These are phyloP conservation scores for Physaria fendleri DNA, from an alignment of 345 rosid species.

Conservation along the genomic window DNA sequence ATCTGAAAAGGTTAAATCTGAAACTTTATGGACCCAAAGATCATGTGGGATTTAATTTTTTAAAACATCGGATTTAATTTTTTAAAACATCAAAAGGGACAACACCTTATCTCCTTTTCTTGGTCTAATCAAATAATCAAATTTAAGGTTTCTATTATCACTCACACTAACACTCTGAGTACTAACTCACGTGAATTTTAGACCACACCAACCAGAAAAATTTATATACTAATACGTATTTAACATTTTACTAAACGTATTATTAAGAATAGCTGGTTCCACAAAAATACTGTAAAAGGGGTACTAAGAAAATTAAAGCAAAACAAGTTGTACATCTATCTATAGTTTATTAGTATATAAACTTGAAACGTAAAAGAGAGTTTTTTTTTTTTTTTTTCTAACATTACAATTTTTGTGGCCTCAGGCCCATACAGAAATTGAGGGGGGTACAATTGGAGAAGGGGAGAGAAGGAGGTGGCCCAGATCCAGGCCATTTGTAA, in stretches of 20 bases:
- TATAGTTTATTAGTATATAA: background rate
- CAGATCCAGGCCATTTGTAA: too few species aligned
- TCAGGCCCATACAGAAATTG: too few species aligned
- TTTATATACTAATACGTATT: background rate
- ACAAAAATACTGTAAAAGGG: background rate
- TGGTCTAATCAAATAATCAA: slow-evolving; percentile 7
- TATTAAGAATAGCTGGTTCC: background rate
- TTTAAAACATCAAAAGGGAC: slow-evolving; percentile 23
- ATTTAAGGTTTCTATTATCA: slow-evolving; percentile 9
- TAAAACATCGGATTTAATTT: background rate
- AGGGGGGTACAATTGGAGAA: too few species aligned
- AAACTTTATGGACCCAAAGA: slow-evolving; percentile 13
- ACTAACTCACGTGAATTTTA: slow-evolving; percentile 12
- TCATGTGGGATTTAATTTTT: slow-evolving; percentile 19
- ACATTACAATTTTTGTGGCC: too few species aligned
- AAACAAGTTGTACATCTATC: background rate
- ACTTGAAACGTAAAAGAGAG: background rate
- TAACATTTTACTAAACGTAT: background rate
- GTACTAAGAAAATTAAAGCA: background rate
- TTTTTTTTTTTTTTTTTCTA: too few species aligned
- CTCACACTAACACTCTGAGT: slow-evolving; percentile 2
- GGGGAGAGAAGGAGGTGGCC: too few species aligned
- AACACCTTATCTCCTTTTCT: slow-evolving; percentile 23
- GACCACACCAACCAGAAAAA: background rate
- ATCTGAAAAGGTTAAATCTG: slow-evolving; percentile 4